Evolutionary conservation across 306 rosid genomes (phyloP), one percentile per base, ranked within the genome.

Genomic region (Lathyrus oleraceus): DNA sequence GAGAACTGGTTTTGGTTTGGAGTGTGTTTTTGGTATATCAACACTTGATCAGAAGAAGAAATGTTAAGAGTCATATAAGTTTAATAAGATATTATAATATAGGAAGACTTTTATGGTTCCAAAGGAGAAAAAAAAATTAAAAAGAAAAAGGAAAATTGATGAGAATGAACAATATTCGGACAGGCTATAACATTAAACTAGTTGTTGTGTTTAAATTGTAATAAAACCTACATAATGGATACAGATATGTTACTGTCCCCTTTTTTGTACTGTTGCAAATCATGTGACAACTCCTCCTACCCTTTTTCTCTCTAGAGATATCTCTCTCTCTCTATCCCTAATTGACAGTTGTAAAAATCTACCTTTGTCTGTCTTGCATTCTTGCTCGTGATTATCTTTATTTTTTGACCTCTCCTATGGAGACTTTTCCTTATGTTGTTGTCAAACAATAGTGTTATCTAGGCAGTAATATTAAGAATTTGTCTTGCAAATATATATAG

Each of bases 301-400:
- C 61, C 39, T 64, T 57, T 32, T 65, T 56, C 47, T 35, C n/a
- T n/a, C 52, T 67, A 25, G 27, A 44, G n/a, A n/a, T n/a, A n/a
- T n/a, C n/a, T 42, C 68, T 15, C 14, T 53, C 62, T 43, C 49
- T 51, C 38, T 30, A 52, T 67, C 77, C 44, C 63, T 40, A 28
- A 59, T 78, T 83, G 72, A 76, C 88, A 79, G 85, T 73, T 81
- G 83, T 81, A 73, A 73, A 57, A 68, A 69, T 49, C 82, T 58
- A 47, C 67, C 70, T 42, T 54, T 61, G 63, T 67, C 53, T 76
- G 61, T 78, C 58, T 73, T 2, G 17, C 73, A 51, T n/a, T 8
- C 73, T 71, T 39, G 74, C 85, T 84, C 85, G 86, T 84, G 84
- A 81, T 78, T 85, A 78, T 78, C 85, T 78, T 82, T 80, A 88